Evolutionary conservation across 2,329 filamentous ascomycete species (phyloP).

Genomic region (Dendrostoma leiphaemia): DNA sequence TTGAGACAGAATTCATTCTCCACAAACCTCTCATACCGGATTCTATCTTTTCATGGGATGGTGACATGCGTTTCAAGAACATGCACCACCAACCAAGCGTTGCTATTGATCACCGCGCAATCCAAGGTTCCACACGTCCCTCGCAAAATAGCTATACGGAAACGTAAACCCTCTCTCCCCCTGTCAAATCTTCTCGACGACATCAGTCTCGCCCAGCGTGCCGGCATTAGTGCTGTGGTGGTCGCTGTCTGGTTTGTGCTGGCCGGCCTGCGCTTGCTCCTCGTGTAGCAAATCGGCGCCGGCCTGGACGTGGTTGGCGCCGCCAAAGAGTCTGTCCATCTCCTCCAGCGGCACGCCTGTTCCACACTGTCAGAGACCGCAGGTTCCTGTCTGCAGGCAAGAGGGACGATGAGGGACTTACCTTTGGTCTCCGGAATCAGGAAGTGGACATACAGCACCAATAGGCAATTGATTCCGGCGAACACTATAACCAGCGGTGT

Average conservation of each 20-base stretch:
- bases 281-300: constrained; percentile 29
- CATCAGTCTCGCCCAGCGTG: background rate
- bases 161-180: too few relatives aligned
- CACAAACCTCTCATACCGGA: too few relatives aligned
- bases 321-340: constrained; percentile 35
- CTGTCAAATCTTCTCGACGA: too few relatives aligned
- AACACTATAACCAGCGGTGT: constrained; percentile 14
- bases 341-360: constrained; percentile 32
- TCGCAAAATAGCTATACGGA: too few relatives aligned
- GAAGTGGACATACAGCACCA: constrained; percentile 29
- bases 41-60: too few relatives aligned
- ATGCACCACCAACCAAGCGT: too few relatives aligned
- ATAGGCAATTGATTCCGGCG: constrained; percentile 16
- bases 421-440: constrained; percentile 35
- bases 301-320: constrained; percentile 35
- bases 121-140: background rate
- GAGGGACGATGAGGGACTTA: too few relatives aligned
- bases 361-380: too few relatives aligned
- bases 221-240: background rate
- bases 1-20: too few relatives aligned
- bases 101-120: background rate
- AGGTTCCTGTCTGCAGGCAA: too few relatives aligned
- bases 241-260: constrained; percentile 10
- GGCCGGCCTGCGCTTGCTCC: constrained; percentile 26
- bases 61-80: too few relatives aligned